Conservation (phyloP, 2,329 filamentous ascomycete genomes). For the Paecilomyces sp. region DNA sequence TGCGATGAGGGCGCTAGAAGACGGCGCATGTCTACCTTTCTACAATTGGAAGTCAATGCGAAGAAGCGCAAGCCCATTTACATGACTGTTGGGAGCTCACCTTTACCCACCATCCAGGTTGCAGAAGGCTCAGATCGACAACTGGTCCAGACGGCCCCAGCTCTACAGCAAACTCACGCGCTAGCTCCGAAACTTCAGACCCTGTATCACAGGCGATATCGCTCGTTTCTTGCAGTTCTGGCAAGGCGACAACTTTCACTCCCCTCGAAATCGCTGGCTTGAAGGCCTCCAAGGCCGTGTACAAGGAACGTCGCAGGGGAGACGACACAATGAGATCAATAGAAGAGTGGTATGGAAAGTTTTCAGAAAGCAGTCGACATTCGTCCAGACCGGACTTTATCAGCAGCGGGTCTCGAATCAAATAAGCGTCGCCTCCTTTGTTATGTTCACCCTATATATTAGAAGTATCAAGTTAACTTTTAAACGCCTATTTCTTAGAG, state of each 20-base stretch:
- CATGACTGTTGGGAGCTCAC: background rate
- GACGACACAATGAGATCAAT: conserved; percentile 7
- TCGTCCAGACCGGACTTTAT: conserved; percentile 5
- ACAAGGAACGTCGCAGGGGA: conserved; percentile 6
- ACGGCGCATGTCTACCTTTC: conserved; percentile 6
- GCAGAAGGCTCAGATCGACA: conserved; percentile 5
- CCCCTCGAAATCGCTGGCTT: conserved; percentile 5
- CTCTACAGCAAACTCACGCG: conserved; percentile 2
- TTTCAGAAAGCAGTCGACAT: conserved; percentile 2
- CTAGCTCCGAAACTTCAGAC: conserved; percentile 3
- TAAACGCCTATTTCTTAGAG: background rate
- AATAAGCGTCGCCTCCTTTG: conserved; percentile 7
- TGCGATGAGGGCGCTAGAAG: conserved; percentile 4
- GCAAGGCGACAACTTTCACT: conserved; percentile 7
- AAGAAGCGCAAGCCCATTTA: background rate
- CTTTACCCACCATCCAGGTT: conserved; percentile 5
- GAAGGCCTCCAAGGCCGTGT: conserved; percentile 8
- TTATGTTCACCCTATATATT: conserved; percentile 8
- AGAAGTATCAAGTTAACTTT: background rate
- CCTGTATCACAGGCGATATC: conserved; percentile 7
- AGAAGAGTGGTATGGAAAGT: conserved; percentile 5
- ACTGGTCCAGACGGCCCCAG: background rate
- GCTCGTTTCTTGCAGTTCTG: conserved; percentile 8
- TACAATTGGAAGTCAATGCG: background rate
- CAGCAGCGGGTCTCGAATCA: conserved; percentile 6